Evolutionary conservation across 163 green algal genomes (phyloP).

Genomic region (Volvox carteri): DNA sequence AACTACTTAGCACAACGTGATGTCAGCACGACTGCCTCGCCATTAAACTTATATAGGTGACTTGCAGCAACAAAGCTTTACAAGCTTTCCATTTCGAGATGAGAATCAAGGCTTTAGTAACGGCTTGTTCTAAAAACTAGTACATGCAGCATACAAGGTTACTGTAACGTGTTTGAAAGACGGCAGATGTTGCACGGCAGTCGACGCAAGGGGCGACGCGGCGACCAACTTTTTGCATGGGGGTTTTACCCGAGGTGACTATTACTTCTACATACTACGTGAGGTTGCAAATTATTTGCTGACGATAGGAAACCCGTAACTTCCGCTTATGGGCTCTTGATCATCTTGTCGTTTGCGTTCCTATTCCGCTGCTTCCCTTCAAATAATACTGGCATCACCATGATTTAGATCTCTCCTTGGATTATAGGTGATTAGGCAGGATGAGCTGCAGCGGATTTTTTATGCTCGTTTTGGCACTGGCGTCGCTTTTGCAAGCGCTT

Average conservation of each 20-base stretch:
- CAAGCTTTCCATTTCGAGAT: no score
- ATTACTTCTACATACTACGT: no score
- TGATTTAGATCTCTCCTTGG: background rate
- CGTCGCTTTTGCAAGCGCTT: background rate
- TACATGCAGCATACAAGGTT: no score
- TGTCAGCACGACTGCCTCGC: no score
- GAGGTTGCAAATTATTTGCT: no score
- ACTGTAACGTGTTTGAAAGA: no score
- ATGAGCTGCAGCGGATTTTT: background rate
- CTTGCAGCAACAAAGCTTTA: no score
- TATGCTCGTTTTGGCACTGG: slow-evolving; percentile 19
- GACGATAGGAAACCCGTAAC: no score
- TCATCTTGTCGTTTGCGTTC: background rate
- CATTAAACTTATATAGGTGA: no score
- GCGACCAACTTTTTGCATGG: background rate
- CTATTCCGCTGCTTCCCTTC: background rate
- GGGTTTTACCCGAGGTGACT: background rate
- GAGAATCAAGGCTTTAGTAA: no score
- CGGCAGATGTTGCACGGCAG: slow-evolving; percentile 20
- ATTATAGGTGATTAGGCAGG: background rate
- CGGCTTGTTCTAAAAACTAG: no score
- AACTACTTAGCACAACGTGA: no score
- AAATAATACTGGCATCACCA: background rate
- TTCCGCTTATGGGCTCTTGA: background rate
- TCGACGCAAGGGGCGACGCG: background rate